Base-by-base conservation (phyloP, 2,329 filamentous ascomycete species). In the Cytospora paraplurivora region DNA sequence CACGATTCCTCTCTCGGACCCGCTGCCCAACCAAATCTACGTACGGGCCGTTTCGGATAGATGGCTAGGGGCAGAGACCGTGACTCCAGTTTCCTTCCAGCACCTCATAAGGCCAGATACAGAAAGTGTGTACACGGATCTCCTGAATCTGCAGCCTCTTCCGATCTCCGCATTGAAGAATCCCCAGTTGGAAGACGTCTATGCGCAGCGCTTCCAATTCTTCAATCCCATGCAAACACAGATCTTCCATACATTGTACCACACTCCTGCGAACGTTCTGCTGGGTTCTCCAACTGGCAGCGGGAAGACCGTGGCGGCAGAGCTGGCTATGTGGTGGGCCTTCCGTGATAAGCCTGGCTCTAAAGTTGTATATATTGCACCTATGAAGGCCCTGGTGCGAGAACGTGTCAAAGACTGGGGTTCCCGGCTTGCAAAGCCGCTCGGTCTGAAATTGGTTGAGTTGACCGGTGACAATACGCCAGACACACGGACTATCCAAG, bases 181-280 rank as follows among this genome's bases (percentile, higher is more conserved):
- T 67, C 88, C 92, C 0, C 81, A 88, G 0, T 77, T 99, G 0
- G 94, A 99, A 74, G 92, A 95, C 66, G 85, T 99, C 1, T 99
- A 99, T 71, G 88, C 84, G 0, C 82, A 94, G 73, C 86, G 93
- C 37, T 99, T 99, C 76, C 89, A 95, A 68, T 99, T 89, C 76
- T 99, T 99, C 82, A 99, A 99, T 73, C 95, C 95, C 0, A 98
- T 99, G 96, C 95, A 99, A 76, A 98, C 95, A 0, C 95, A 99
- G 72, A 92, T 99, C 58, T 99, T 99, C 77, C 95, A 99, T 72
- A 94, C 92, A 15, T 84, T 99, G 38, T 99, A 99, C 69, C 90
- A 98, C 73, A 97, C 95, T 0, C 77, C 90, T 8, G 89, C 91
- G 53, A 99, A 99, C 72, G 93, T 99, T 5, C 84, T 99, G 3